A percentile compares a stretch with the other conserved stretches of the same genome.
Evolutionary conservation across 805 yeast species (phyloP).

Genomic region (Isabelozyma pseudorhagii): DNA sequence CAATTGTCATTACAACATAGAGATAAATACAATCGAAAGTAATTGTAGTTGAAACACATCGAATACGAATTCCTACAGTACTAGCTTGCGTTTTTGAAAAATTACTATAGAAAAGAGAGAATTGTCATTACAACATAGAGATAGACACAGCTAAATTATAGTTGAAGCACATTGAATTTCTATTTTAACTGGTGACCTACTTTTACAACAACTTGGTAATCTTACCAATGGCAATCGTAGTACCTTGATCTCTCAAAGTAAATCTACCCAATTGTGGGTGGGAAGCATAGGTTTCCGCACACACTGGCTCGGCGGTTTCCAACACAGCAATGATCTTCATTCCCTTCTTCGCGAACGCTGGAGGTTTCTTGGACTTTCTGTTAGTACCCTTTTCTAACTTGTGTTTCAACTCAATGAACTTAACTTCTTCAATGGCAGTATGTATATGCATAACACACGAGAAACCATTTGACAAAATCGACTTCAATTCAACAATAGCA

Average conservation of each 20-base stretch:
- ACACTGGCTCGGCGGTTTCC: constrained; percentile 82
- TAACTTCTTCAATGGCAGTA: constrained; percentile 96
- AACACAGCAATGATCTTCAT: constrained; percentile 95
- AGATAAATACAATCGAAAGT: too few relatives aligned
- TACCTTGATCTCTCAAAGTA: constrained; percentile 97
- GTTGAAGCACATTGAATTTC: too few relatives aligned
- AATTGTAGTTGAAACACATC: too few relatives aligned
- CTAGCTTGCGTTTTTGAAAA: constrained; percentile 45
- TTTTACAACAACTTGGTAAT: constrained; percentile 71
- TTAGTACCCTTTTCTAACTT: constrained; percentile 95
- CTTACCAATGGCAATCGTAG: constrained; percentile 97
- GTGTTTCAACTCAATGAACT: constrained; percentile 76
- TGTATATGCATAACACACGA: constrained; percentile 99
- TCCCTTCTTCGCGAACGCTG: constrained; percentile 98
- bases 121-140: background rate
- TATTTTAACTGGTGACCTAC: constrained; percentile 17
- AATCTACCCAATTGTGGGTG: constrained; percentile 97
- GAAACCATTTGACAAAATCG: constrained; percentile 91
- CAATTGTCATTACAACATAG: background rate
- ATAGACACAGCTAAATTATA: too few relatives aligned
- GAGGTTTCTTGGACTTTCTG: constrained; percentile 93
- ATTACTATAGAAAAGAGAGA: constrained; percentile 6
- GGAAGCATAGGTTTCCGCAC: constrained; percentile 89
- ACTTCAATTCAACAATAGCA: constrained; percentile 94
- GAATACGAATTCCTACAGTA: constrained; percentile 45